A percentile compares a stretch with the other conserved stretches of the same genome.
phyloP scores from a whole-genome alignment of 1,284 basidiomycete species.

The Apiotrichum gamsii region DNA sequence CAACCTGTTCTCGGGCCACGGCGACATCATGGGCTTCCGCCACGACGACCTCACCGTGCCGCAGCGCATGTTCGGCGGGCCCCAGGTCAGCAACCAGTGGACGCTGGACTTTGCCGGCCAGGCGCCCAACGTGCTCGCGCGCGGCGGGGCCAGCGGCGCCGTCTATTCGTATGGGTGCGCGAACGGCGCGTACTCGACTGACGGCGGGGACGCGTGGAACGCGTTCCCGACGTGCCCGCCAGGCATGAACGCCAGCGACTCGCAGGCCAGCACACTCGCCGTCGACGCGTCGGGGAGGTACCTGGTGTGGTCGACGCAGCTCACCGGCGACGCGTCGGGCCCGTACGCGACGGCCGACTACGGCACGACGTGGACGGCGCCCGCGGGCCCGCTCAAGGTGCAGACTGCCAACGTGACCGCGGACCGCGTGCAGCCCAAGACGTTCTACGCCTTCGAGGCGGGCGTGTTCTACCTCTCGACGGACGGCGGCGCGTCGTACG shows the following conservation, averaged over 20 bases:
- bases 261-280: not conserved
- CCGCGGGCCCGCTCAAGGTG: not conserved
- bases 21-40: not conserved
- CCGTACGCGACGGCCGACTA: not conserved
- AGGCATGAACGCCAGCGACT: not conserved
- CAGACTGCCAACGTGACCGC: not conserved
- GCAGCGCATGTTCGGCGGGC: not conserved
- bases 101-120: not conserved
- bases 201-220: not conserved
- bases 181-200: not conserved
- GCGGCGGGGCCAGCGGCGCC: not conserved
- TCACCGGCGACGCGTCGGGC: not conserved
- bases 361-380: not conserved
- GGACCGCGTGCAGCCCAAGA: not conserved
- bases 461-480: not conserved
- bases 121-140: not conserved
- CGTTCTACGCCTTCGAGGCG: not conserved
- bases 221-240: not conserved
- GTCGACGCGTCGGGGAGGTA: not conserved
- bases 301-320: not conserved
- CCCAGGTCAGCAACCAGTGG: not conserved
- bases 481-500: not conserved
- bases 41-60: constrained; percentile 1
- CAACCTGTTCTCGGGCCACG: not conserved
- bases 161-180: not conserved